phyloP scores from a whole-genome alignment of 495 filamentous ascomycete species.

The Letharia columbiana region DNA sequence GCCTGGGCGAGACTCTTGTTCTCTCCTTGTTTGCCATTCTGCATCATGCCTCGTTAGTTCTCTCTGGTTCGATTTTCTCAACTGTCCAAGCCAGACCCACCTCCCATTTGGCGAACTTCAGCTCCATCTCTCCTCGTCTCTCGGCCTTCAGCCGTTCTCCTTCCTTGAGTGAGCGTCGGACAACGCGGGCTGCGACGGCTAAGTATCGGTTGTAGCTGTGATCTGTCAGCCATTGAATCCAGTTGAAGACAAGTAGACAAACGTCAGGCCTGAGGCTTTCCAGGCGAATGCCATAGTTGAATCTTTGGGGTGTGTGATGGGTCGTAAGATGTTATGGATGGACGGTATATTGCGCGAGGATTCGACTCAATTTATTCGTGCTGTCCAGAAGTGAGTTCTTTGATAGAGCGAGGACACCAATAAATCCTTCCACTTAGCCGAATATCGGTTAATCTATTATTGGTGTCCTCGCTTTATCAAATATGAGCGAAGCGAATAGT shows the following conservation, averaged over 20 bases:
- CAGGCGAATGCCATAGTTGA: constrained; percentile 86
- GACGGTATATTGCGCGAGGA: neutral
- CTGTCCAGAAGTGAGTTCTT: too few species aligned
- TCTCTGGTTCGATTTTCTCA: neutral
- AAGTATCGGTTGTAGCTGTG: constrained; percentile 48
- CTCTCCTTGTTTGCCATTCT: constrained; percentile 97
- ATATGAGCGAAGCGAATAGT: too few species aligned
- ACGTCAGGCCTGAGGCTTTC: constrained; percentile 97
- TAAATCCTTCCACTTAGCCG: too few species aligned
- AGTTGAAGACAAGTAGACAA: constrained; percentile 31
- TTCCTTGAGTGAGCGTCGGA: constrained; percentile 89
- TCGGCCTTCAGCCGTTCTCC: constrained; percentile 76
- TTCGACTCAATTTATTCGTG: too few species aligned
- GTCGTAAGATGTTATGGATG: neutral
- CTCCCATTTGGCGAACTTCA: constrained; percentile 94
- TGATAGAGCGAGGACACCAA: too few species aligned
- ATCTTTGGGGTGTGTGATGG: neutral
- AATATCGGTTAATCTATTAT: too few species aligned
- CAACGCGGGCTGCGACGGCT: constrained; percentile 46
- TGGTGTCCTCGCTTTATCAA: too few species aligned
- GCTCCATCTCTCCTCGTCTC: constrained; percentile 79
- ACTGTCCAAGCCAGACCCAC: constrained; percentile 48
- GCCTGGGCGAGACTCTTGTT: constrained; percentile 62
- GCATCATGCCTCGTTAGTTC: constrained; percentile 24
- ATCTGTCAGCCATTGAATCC: constrained; percentile 18